Evolutionary conservation across 345 rosid genomes (phyloP).

Genomic region (Gossypium sturtianum): DNA sequence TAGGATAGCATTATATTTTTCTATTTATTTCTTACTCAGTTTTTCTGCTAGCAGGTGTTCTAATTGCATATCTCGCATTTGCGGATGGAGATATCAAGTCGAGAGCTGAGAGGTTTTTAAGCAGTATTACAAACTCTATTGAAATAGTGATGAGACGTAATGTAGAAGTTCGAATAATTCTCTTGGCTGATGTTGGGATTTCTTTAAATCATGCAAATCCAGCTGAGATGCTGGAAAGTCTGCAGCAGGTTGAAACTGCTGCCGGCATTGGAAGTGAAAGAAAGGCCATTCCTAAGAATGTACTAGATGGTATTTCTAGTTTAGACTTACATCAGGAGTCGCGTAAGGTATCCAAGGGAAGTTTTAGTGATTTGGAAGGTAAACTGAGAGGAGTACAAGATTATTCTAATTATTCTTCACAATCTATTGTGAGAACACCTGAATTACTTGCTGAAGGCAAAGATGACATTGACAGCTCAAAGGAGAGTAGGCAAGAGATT

Average conservation of each 20-base stretch:
- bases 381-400: conserved; percentile 31
- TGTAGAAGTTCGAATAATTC: conserved; percentile 80
- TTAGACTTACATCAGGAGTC: conserved; percentile 31
- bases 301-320: conserved; percentile 25
- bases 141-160: conserved; percentile 73
- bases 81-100: conserved; percentile 57
- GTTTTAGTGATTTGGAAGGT: conserved; percentile 33
- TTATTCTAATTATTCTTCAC: conserved; percentile 13
- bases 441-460: conserved; percentile 34
- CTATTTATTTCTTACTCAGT: neutral
- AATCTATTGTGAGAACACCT: conserved; percentile 27
- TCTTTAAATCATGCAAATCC: conserved; percentile 24
- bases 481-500: conserved; percentile 42
- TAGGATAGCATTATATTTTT: neutral
- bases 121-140: conserved; percentile 90
- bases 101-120: conserved; percentile 85
- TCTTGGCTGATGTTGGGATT: conserved; percentile 47
- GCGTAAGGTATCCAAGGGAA: conserved; percentile 32
- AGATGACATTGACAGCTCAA: conserved; percentile 27
- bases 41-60: conserved; percentile 52
- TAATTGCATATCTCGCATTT: conserved; percentile 74
- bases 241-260: conserved; percentile 26
- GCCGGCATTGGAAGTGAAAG: conserved; percentile 35
- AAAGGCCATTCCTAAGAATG: conserved; percentile 19
- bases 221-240: conserved; percentile 18